These are phyloP conservation scores for Tylopilus balloui DNA, from an alignment of 768 basidiomycete species.

Conservation along the genomic window DNA sequence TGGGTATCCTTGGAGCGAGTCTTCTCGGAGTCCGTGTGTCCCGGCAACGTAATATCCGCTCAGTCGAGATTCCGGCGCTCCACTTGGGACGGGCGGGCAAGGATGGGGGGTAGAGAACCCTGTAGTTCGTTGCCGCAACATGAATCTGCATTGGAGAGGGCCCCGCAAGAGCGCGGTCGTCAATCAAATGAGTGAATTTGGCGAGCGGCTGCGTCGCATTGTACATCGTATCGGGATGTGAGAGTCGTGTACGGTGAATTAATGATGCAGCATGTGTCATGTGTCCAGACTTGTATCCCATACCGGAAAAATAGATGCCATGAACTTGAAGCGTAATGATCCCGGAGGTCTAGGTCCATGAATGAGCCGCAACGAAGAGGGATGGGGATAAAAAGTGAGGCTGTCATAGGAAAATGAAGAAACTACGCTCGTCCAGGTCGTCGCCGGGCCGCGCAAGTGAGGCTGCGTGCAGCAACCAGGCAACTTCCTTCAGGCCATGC, in stretches of 20 bases:
- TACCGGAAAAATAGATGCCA: slow-evolving; percentile 5
- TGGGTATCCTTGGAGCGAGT: slow-evolving; percentile 10
- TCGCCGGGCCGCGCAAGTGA: slow-evolving; percentile 16
- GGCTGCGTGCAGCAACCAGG: slow-evolving; percentile 15
- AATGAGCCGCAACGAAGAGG: background rate
- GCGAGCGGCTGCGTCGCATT: no score
- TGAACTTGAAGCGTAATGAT: slow-evolving; percentile 6
- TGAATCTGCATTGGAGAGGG: slow-evolving; percentile 2
- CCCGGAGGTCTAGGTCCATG: background rate
- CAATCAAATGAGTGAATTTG: slow-evolving; percentile 6
- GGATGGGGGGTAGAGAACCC: no score
- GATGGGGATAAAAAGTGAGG: slow-evolving; percentile 10
- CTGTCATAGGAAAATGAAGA: slow-evolving; percentile 24
- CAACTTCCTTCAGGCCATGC: slow-evolving; percentile 3
- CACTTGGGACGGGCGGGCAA: slow-evolving; percentile 13
- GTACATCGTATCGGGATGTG: slow-evolving; percentile 7
- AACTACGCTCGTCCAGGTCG: slow-evolving; percentile 3
- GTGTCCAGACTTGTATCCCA: slow-evolving; percentile 10
- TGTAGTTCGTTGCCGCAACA: slow-evolving; percentile 12
- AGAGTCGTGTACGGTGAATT: slow-evolving; percentile 8
- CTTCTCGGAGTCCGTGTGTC: slow-evolving; percentile 26
- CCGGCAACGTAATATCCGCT: slow-evolving; percentile 32
- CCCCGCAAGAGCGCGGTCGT: slow-evolving; percentile 3
- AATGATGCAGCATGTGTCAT: slow-evolving; percentile 21
- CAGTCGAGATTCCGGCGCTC: slow-evolving; percentile 30